A percentile compares a stretch with the other conserved stretches of the same genome.
Evolutionary conservation across 2,329 filamentous ascomycete genomes (phyloP).

Genomic region (Neonectria sp.): DNA sequence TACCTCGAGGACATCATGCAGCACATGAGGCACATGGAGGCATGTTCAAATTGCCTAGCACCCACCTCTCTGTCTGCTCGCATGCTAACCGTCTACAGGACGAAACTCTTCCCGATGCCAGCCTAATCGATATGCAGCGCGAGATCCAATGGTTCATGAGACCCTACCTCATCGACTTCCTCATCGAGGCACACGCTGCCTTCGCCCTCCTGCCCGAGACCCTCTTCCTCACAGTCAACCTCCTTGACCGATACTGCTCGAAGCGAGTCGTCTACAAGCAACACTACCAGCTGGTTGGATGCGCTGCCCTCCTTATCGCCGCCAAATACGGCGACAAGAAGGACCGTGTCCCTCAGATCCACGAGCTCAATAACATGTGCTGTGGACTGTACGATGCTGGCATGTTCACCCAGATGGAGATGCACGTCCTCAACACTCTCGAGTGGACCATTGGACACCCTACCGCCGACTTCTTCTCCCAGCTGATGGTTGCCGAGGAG

Average conservation of each 20-base stretch:
- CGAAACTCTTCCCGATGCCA: conserved; percentile 94
- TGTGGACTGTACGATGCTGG: conserved; percentile 98
- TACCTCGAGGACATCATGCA: conserved; percentile 95
- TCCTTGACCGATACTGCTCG: conserved; percentile 97
- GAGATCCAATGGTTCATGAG: conserved; percentile 99
- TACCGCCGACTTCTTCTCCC: conserved; percentile 93
- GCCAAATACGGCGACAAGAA: conserved; percentile 99
- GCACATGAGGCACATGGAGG: conserved; percentile 97
- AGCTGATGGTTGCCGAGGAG: conserved; percentile 88
- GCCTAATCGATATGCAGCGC: conserved; percentile 98
- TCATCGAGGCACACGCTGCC: conserved; percentile 95
- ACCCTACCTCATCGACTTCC: conserved; percentile 97
- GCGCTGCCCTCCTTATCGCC: conserved; percentile 94
- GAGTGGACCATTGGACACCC: conserved; percentile 97
- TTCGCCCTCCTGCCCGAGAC: conserved; percentile 96
- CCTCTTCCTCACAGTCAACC: conserved; percentile 95
- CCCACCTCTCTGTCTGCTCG: neutral
- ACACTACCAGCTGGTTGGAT: conserved; percentile 98
- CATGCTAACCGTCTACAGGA: conserved; percentile 61
- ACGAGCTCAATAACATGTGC: conserved; percentile 99
- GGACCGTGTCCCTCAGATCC: conserved; percentile 96
- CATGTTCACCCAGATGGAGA: conserved; percentile 99
- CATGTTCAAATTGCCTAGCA: conserved; percentile 52
- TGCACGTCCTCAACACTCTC: conserved; percentile 97
- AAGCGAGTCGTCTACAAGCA: conserved; percentile 98